Evolutionary conservation across 805 yeast species (phyloP), one percentile per base, ranked within the genome.

Genomic region (Ogataea saltuana): DNA sequence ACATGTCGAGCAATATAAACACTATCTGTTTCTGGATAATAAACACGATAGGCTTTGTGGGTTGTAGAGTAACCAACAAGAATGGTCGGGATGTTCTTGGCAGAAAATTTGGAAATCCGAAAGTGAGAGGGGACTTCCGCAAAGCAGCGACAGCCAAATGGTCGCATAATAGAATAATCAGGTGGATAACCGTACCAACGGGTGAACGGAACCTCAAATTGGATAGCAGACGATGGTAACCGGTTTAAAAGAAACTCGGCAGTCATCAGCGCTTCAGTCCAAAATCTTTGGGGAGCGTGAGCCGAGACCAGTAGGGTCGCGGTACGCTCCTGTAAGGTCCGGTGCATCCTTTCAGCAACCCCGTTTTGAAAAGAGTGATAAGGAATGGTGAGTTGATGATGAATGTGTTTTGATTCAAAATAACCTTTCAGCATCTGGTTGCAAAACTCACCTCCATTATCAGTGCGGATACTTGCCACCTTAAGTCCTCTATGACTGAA

Each of bases 1-100:
- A 39, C 42, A 9, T 39, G 26, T 12, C 33, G n/a, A 16, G 42
- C 32, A 20, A 39, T 6, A 19, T 30, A 30, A 22, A 39, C 31
- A 11, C 16, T 12, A 22, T 39, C 22, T 9, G 16, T n/a, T n/a
- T 23, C 27, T 12, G 36, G 36, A 22, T 39, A 17, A 21, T 39
- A 31, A 7, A 39, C 42, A 7, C 29, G 34, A 30, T 31, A 35
- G 15, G 39, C 29, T 27, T 35, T 19, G 17, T 35, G 39, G 17
- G 12, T 13, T 8, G 29, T 9, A 20, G 20, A 13, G 29, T 35
- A 35, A 7, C 39, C 39, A 23, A 35, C 39, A 23, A 35, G 22
- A 28, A 35, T 17, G 10, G 9, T n/a, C n/a, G n/a, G 25, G 10
- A 7, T 22, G 25, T 7, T 10, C 17, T 28, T 8, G 15, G 31